Percentiles rank a stretch among this genome's conserved stretches.
phyloP scores from a whole-genome alignment of 352 stramenopile genomes.

The Phytophthora parvispora region DNA sequence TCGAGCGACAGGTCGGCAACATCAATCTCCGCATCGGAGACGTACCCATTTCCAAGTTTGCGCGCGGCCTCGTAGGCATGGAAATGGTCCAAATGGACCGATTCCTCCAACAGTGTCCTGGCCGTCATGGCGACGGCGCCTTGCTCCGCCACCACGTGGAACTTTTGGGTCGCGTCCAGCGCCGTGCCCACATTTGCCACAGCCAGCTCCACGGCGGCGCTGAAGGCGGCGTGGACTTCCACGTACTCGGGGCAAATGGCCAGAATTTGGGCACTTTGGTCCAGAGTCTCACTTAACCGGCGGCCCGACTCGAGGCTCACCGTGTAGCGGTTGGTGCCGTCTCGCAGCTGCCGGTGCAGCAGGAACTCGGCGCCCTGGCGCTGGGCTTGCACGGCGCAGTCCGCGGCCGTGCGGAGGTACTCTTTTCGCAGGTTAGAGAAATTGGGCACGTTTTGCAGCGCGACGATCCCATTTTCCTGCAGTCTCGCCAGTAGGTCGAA shows the following conservation, averaged over 20 bases:
- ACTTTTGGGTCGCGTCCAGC: constrained; percentile 62
- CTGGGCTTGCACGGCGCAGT: constrained; percentile 65
- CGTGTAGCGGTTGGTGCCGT: constrained; percentile 81
- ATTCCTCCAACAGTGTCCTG: constrained; percentile 69
- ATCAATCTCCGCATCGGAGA: constrained; percentile 25
- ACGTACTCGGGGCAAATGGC: constrained; percentile 66
- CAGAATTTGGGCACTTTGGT: constrained; percentile 49
- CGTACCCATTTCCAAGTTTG: constrained; percentile 1
- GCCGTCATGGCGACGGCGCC: constrained; percentile 53
- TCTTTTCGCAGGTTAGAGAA: constrained; percentile 57
- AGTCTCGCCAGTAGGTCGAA: constrained; percentile 56
- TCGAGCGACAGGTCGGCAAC: constrained; percentile 66
- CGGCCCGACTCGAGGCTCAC: constrained; percentile 75
- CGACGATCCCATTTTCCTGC: constrained; percentile 78
- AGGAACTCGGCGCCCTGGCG: constrained; percentile 69
- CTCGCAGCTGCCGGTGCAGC: constrained; percentile 68
- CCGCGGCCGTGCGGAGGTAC: constrained; percentile 68
- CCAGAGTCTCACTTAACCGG: constrained; percentile 38
- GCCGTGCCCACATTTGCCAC: constrained; percentile 66
- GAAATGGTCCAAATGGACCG: constrained; percentile 85
- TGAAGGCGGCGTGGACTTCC: constrained; percentile 66
- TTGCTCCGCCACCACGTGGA: constrained; percentile 52
- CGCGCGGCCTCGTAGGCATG: constrained; percentile 70
- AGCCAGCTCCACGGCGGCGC: constrained; percentile 58
- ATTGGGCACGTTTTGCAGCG: constrained; percentile 76